Evolutionary conservation across 257 asterid species (phyloP), one percentile per base, ranked within the genome.

Genomic region (Primulina huaijiensis): DNA sequence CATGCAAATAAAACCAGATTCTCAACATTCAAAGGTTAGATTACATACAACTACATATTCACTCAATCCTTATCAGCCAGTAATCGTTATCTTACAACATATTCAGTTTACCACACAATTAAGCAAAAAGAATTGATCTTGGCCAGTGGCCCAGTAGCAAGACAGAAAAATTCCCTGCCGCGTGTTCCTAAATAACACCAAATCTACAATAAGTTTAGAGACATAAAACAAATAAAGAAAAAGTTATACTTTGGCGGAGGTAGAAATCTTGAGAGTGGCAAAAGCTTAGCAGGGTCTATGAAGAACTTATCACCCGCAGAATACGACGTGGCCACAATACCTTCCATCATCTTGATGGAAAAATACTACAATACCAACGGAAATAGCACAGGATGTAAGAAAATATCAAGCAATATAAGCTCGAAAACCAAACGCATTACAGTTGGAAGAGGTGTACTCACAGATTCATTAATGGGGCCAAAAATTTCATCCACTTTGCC

Each of bases 401-500:
- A 37, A n/a, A 29, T 35, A 4, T 9, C n/a, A 19, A 16, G 9
- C 14, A 55, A 43, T 1, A 61, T 56, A 52, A 21, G 37, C 34
- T 31, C 62, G 9, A 21, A 21, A 8, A 67, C 2, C 2, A 55
- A 46, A 23, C 30, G 14, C 5, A 17, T 33, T n/a, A 66, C 10
- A 5, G 53, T 7, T 4, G 53, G 7, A 17, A 19, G 25, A 0
- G 2, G 21, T 3, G 23, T 2, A 86, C 97, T 89, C 83, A 94
- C 99, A 38, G 99, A 89, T 67, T 94, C 97, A 68, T 94, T 94
- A 72, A 94, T 91, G 46, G 99, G 96, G 21, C 99, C 99, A 58
- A 94, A 94, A 20, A 94, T 94, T 66, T 94, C 99, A 77, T 94
- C 99, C 1, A 91, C 99, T 86, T 94, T 94, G 43, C 99, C 99